Evolutionary conservation across 495 filamentous ascomycete species (phyloP), one percentile per base, ranked within the genome.

Genomic region (Trichoderma virens): DNA sequence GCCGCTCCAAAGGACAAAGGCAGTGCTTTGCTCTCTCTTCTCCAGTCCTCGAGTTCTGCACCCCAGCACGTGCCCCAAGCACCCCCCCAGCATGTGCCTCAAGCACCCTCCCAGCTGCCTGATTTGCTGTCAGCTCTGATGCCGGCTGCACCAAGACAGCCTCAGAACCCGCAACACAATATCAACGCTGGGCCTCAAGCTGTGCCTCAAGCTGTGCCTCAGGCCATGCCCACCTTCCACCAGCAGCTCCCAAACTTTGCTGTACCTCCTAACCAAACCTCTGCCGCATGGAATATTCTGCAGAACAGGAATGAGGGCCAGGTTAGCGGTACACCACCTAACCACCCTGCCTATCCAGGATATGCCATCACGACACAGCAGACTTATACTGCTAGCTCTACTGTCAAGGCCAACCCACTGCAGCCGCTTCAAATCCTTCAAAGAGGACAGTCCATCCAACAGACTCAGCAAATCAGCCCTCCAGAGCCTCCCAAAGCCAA

Each of bases 121-220:
- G 67, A 70, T 30, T 75, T 73, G 16, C 75, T 76, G 20, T 63
- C 74, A 67, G 79, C 69, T 62, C 80, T 67, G 66, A 72, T 69
- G 66, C 73, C 47, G 13, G 62, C 67, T n/a, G 62, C 64, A 34
- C 70, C 66, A 68, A 3, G 56, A 1, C 45, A 62, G 59, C 60
- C 64, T 5, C 25, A 23, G 8, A 59, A 25, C 59, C 60, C 64
- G 0, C 65, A 66, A 18, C 18, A 11, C 35, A 47, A 62, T 28
- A n/a, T 14, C 61, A 62, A 62, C 39, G 34, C 23, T 11, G n/a
- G n/a, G n/a, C n/a, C n/a, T n/a, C n/a, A n/a, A n/a, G n/a, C n/a
- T 3, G 34, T 35, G 2, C 34, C 34, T 13, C 34, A 6, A 35
- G 2, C 34, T 13, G 31, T 34, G 20, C 65, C 56, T 45, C 65